Evolutionary conservation across 2,329 filamentous ascomycete genomes (phyloP), one percentile per base, ranked within the genome.

Genomic region (Sporothrix sp.): DNA sequence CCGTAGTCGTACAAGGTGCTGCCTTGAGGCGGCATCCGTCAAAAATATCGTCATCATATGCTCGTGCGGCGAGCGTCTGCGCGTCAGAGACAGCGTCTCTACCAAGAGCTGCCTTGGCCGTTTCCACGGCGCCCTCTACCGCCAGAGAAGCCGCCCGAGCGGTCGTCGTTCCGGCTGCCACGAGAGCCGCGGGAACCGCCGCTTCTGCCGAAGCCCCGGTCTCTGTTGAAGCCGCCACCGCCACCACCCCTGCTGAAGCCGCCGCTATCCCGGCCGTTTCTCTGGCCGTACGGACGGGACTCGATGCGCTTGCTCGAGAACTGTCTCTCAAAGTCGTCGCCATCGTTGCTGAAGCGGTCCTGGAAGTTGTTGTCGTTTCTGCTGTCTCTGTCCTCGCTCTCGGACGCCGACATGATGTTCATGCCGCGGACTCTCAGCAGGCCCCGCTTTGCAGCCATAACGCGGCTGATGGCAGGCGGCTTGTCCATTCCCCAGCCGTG

Each of bases 401-500:
- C 40, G 14, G 21, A 32, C 33, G 14, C n/a, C n/a, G n/a, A 32
- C 11, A 52, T 21, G 16, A 53, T 32, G 30, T 40, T 39, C 28
- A 57, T 13, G 35, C 56, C 56, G 8, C 23, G 45, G 6, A 57
- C 4, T 9, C 27, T 28, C 3, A 37, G 5, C 18, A 58, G 50
- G 13, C 52, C 57, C 7, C 56, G 52, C 35, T 36, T 33, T 13
- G 8, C 9, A 8, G 56, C 48, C 11, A 76, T 56, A 2, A 54
- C 53, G 1, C 0, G 2, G 27, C 18, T 35, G 3, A 58, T 49
- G 3, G 46, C 35, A 1, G 81, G 81, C 7, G 73, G 70, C 42
- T 71, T 53, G 0, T 62, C 48, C 70, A 75, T 71, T 36, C 78
- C 76, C 70, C 77, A 77, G 18, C 71, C 76, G 14, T 68, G 60